These are phyloP conservation scores for Stachybotrys chartarum DNA, from an alignment of 2,329 filamentous ascomycete species.

Conservation along the genomic window DNA sequence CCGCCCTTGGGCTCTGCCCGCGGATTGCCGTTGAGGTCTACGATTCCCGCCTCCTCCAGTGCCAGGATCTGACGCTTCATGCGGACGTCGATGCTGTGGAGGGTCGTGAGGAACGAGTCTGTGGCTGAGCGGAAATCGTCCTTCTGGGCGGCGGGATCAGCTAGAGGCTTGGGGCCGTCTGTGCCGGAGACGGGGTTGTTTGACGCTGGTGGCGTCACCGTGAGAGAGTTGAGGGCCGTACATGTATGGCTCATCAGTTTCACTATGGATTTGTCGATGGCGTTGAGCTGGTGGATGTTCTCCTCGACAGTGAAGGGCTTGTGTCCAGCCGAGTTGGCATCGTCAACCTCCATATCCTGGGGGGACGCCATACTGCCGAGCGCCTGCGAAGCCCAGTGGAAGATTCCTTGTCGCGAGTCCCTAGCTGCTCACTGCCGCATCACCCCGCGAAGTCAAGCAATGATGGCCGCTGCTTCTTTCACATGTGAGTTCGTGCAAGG, in stretches of 20 bases:
- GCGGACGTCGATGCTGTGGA: conserved; percentile 68
- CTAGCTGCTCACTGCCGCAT: too few relatives aligned
- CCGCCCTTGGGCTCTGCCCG: conserved; percentile 25
- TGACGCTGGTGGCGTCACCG: conserved; percentile 19
- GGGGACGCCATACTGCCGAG: conserved; percentile 19
- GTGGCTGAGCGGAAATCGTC: conserved; percentile 51
- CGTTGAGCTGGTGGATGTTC: conserved; percentile 72
- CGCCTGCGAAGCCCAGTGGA: too few relatives aligned
- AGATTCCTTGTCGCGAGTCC: too few relatives aligned
- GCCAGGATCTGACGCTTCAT: conserved; percentile 64
- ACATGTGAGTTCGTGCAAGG: too few relatives aligned
- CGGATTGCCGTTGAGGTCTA: conserved; percentile 38
- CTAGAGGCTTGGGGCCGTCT: conserved; percentile 14
- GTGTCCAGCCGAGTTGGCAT: conserved; percentile 20
- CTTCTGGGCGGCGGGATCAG: conserved; percentile 43
- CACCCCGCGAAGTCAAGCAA: too few relatives aligned
- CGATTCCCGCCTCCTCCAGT: conserved; percentile 73
- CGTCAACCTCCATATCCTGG: conserved; percentile 22
- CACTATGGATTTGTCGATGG: conserved; percentile 59
- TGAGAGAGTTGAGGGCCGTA: conserved; percentile 36
- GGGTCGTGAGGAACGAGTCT: conserved; percentile 61
- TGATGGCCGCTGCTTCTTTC: too few relatives aligned
- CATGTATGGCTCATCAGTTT: conserved; percentile 36
- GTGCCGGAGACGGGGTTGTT: conserved; percentile 5
- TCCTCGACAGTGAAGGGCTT: conserved; percentile 65